Percentiles rank a stretch among this genome's conserved stretches.
Conservation (phyloP, 768 basidiomycete species). For the Strobilomyces dryophilus region DNA sequence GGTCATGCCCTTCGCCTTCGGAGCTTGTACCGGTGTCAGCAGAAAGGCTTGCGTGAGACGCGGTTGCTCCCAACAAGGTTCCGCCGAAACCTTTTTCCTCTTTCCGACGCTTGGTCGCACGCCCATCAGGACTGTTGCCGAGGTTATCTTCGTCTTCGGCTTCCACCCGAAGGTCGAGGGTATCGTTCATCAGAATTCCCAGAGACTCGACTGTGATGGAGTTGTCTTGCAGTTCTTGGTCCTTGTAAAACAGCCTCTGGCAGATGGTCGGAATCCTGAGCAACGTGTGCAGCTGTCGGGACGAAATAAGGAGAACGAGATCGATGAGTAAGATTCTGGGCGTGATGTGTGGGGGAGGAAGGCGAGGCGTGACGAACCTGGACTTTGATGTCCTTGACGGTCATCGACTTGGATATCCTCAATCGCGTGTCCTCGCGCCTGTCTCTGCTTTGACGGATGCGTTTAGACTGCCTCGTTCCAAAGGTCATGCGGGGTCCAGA, state of each 20-base stretch:
- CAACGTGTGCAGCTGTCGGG: slow-evolving; percentile 52
- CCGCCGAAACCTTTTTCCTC: slow-evolving; percentile 71
- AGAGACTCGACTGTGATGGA: slow-evolving; percentile 46
- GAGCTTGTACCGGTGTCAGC: slow-evolving; percentile 32
- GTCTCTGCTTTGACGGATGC: slow-evolving; percentile 57
- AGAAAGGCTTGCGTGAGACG: slow-evolving; percentile 26
- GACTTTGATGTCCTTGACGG: slow-evolving; percentile 76
- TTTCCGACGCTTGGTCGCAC: slow-evolving; percentile 38
- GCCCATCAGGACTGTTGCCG: slow-evolving; percentile 46
- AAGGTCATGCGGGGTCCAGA: slow-evolving; percentile 35
- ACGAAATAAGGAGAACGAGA: background rate
- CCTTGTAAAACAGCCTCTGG: slow-evolving; percentile 64
- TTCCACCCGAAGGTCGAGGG: slow-evolving; percentile 62
- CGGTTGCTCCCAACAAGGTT: slow-evolving; percentile 55
- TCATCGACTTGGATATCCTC: slow-evolving; percentile 57
- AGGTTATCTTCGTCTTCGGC: slow-evolving; percentile 55
- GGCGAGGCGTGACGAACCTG: slow-evolving; percentile 41
- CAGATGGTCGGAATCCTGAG: slow-evolving; percentile 70
- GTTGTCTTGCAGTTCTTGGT: slow-evolving; percentile 63
- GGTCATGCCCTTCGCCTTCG: slow-evolving; percentile 28
- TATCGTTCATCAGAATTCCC: slow-evolving; percentile 56
- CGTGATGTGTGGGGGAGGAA: too few species aligned
- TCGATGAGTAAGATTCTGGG: slow-evolving; percentile 2
- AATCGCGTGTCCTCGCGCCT: slow-evolving; percentile 48
- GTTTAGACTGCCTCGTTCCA: slow-evolving; percentile 63